Percentiles rank a stretch among this genome's conserved stretches.
phyloP scores from a whole-genome alignment of 2,329 filamentous ascomycete genomes.

The Phyllosticta ampelicida region DNA sequence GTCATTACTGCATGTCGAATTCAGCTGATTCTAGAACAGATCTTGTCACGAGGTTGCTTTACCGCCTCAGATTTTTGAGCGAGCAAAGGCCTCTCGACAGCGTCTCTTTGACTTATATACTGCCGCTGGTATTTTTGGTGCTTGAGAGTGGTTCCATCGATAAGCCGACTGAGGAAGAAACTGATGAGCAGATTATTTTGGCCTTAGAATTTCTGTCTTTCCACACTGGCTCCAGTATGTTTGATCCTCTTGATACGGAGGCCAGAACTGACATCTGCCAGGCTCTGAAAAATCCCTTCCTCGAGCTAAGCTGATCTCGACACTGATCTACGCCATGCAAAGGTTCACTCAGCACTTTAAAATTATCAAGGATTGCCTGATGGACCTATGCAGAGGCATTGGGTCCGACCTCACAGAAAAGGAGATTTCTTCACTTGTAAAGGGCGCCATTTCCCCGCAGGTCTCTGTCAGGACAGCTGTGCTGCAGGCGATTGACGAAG shows the following conservation, averaged over 20 bases:
- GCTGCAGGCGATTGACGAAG: conserved; percentile 79
- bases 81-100: conserved; percentile 92
- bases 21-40: conserved; percentile 23
- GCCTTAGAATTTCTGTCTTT: conserved; percentile 81
- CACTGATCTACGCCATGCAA: conserved; percentile 74
- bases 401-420: conserved; percentile 64
- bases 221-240: conserved; percentile 65
- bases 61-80: conserved; percentile 77
- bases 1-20: background rate
- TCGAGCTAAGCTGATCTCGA: conserved; percentile 59
- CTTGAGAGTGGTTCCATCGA: conserved; percentile 71
- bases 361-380: conserved; percentile 81
- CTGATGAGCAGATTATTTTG: conserved; percentile 80
- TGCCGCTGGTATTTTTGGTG: conserved; percentile 71
- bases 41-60: conserved; percentile 78
- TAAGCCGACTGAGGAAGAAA: conserved; percentile 56
- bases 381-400: conserved; percentile 74
- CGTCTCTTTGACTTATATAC: conserved; percentile 75
- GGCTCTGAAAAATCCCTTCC: conserved; percentile 62
- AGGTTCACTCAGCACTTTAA: conserved; percentile 89
- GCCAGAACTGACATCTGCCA: conserved; percentile 17
- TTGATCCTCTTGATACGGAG: background rate
- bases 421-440: conserved; percentile 68
- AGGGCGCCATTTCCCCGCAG: conserved; percentile 69
- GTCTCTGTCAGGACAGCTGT: conserved; percentile 71